Evolutionary conservation across 1,139 yeast species (phyloP).

Genomic region (Saccharomycopsis crataegensis): DNA sequence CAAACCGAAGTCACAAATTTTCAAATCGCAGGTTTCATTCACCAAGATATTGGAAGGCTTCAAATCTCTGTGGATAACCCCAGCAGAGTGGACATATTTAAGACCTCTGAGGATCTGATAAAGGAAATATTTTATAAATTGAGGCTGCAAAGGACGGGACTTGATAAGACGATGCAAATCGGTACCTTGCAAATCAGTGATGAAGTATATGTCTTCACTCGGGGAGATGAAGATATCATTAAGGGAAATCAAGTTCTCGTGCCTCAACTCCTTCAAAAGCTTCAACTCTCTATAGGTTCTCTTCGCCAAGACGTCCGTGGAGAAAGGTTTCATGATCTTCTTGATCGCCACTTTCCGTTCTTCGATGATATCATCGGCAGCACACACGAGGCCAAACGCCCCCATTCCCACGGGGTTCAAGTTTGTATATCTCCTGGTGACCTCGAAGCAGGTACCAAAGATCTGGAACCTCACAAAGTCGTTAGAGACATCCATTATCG

Average conservation of each 20-base stretch:
- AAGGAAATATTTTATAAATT: conserved; percentile 90
- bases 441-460: conserved; percentile 86
- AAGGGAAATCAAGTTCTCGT: conserved; percentile 86
- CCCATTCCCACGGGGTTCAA: conserved; percentile 37
- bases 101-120: conserved; percentile 91
- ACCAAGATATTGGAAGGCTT: conserved; percentile 90
- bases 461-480: conserved; percentile 41
- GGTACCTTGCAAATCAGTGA: conserved; percentile 94
- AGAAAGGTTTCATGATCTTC: conserved; percentile 95
- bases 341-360: conserved; percentile 94
- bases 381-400: conserved; percentile 60
- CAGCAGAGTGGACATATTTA: conserved; percentile 94
- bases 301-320: conserved; percentile 90
- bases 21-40: conserved; percentile 92
- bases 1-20: conserved; percentile 94
- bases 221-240: conserved; percentile 95
- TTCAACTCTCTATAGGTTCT: conserved; percentile 94
- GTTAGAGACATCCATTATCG: conserved; percentile 2
- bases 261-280: conserved; percentile 85
- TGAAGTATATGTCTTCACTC: conserved; percentile 92
- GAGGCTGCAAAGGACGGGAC: conserved; percentile 90
- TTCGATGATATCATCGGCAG: conserved; percentile 82
- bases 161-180: conserved; percentile 88
- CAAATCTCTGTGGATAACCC: conserved; percentile 94
- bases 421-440: conserved; percentile 84